Base-by-base conservation (phyloP, 768 basidiomycete genomes). In the Psilocybe cyanescens region DNA sequence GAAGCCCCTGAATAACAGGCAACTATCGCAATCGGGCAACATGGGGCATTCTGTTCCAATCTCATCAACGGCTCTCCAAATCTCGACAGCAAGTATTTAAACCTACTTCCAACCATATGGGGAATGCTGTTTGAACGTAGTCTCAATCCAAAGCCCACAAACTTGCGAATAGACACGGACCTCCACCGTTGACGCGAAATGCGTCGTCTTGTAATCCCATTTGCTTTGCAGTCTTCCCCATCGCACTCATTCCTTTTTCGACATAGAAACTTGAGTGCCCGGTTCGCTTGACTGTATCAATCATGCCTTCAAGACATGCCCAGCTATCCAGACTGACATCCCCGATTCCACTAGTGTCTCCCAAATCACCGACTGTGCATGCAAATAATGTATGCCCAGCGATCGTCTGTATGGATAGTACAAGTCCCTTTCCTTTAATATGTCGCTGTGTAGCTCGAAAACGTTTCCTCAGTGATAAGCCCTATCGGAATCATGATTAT, bases 101-200 rank as follows among this genome's bases (percentile, higher is more conserved):
- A 89, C 91, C 81, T 92, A 89, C 91, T 81, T 92, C 88, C 59
- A 94, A 75, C 91, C 91, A 94, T 65, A 94, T 86, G 3, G 92
- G 92, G 79, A 91, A 93, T 0, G 92, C 92, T 94, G 63, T 28
- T 59, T 57, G 33, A 30, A 56, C 58, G 60, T 57, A 41, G 56
- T 56, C 41, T 64, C 8, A 49, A 55, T 46, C 19, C 12, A 24
- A 12, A 52, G 30, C 37, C 12, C 12, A 16, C 45, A 9, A 30
- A 19, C 39, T 8, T 39, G n/a, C 19, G 11, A 57, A 28, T 46
- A 54, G 30, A 37, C 58, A 79, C 87, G 74, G 65, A 94, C 92
- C 92, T 76, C 92, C 92, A 53, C 92, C 92, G 60, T 85, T 83
- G 47, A 92, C 81, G 31, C 83, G 77, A 64, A 83, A 79, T 16